Evolutionary conservation across 495 filamentous ascomycete genomes (phyloP), one percentile per base, ranked within the genome.

Genomic region (Oidiodendron maius): DNA sequence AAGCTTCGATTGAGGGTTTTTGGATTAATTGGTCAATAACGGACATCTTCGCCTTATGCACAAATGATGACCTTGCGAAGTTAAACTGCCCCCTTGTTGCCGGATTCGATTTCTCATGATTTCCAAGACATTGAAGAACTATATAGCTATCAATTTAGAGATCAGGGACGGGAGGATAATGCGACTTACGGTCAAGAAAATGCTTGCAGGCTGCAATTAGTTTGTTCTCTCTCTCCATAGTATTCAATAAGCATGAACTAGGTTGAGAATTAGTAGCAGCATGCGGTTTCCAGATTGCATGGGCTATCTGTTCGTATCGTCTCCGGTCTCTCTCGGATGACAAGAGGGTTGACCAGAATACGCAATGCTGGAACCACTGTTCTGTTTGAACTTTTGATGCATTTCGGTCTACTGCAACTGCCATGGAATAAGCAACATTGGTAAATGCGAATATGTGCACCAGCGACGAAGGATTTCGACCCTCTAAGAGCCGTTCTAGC

Each of bases 391-490:
- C 52, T 36, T 45, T 51, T 1, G 22, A 23, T 18, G 48, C 40
- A 22, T 53, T 35, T 11, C 47, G 15, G 26, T 56, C 43, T 10
- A 51, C 38, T 1, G 49, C 50, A 40, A 57, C 54, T 1, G 50
- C 45, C 13, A 50, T 42, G 1, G 57, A 53, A 40, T 40, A 60
- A n/a, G 57, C 53, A 12, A 60, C 46, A 54, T 60, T 53, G 8
- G 53, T 51, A 16, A 60, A 51, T 1, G 53, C 50, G 44, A 54
- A 60, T 15, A 54, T 40, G 35, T 53, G 43, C 8, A 57, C 43
- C 26, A 57, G 44, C 16, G 50, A 44, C 4, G 42, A 53, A 17
- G 57, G 57, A 17, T 54, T 52, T 13, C 57, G 44, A 3, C 50
- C 50, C 37, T 60, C 53, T 30, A 56, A 24, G n/a, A 53, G 46